Evolutionary conservation across 768 basidiomycete genomes (phyloP).

Genomic region (Tylopilus subfusipes): DNA sequence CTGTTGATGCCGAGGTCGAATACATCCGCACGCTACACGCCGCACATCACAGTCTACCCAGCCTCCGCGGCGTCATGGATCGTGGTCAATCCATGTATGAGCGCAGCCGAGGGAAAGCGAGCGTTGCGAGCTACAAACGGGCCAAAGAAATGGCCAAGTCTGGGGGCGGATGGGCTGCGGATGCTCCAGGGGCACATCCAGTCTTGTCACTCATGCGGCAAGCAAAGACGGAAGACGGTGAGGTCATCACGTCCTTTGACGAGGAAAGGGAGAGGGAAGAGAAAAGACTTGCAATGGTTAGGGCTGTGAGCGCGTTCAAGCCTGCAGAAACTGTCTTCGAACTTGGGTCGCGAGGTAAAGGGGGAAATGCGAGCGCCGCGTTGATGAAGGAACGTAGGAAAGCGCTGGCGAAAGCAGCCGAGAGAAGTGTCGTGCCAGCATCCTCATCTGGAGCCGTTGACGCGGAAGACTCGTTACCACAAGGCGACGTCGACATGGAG

Average conservation of each 20-base stretch:
- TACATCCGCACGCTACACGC: slow-evolving; percentile 66
- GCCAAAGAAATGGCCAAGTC: slow-evolving; percentile 81
- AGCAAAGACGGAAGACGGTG: slow-evolving; percentile 34
- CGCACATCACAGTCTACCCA: slow-evolving; percentile 58
- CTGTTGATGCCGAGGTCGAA: slow-evolving; percentile 81
- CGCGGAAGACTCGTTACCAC: slow-evolving; percentile 30
- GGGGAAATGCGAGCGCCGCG: slow-evolving; percentile 52
- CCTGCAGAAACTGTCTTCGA: slow-evolving; percentile 93
- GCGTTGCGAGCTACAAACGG: slow-evolving; percentile 77
- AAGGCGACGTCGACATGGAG: slow-evolving; percentile 40
- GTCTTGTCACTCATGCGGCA: slow-evolving; percentile 46
- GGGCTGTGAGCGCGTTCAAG: slow-evolving; percentile 74
- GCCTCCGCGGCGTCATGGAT: slow-evolving; percentile 76
- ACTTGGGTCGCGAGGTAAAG: slow-evolving; percentile 68
- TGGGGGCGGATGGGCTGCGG: slow-evolving; percentile 65
- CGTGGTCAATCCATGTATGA: slow-evolving; percentile 94
- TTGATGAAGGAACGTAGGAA: slow-evolving; percentile 89
- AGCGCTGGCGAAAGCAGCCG: slow-evolving; percentile 63
- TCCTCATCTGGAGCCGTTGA: slow-evolving; percentile 33
- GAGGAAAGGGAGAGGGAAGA: slow-evolving; percentile 38
- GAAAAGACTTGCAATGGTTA: slow-evolving; percentile 62
- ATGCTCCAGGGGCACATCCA: slow-evolving; percentile 65
- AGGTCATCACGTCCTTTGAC: slow-evolving; percentile 9
- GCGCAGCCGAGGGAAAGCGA: slow-evolving; percentile 88
- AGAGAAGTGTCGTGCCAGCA: slow-evolving; percentile 38